Evolutionary conservation across 2,329 filamentous ascomycete species (phyloP).

Genomic region (Ramularia endophylla): DNA sequence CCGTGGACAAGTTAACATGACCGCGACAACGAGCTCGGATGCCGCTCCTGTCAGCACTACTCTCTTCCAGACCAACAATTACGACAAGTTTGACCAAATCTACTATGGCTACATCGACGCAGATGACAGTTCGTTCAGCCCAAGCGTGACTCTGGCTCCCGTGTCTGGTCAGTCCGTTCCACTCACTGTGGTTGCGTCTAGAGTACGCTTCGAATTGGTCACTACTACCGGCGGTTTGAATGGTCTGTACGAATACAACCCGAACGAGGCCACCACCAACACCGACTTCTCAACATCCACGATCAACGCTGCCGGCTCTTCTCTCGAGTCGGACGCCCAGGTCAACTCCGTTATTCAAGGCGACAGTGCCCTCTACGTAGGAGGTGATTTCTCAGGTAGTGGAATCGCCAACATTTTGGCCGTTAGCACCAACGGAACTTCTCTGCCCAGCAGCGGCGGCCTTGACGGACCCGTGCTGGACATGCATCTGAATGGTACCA

Average conservation of each 20-base stretch:
- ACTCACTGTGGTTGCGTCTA: slow-evolving; percentile 81
- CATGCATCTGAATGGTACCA: slow-evolving; percentile 60
- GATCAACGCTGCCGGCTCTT: slow-evolving; percentile 69
- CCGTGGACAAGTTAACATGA: slow-evolving; percentile 78
- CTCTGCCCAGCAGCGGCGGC: slow-evolving; percentile 60
- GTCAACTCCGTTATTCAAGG: slow-evolving; percentile 61
- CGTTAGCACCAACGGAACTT: slow-evolving; percentile 56
- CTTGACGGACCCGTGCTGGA: slow-evolving; percentile 72
- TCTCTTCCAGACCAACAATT: slow-evolving; percentile 87
- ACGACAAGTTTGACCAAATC: slow-evolving; percentile 92
- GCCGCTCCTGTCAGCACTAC: slow-evolving; percentile 51
- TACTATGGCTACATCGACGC: slow-evolving; percentile 82
- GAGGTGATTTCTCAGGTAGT: slow-evolving; percentile 72
- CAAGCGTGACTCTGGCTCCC: slow-evolving; percentile 72
- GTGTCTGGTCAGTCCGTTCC: slow-evolving; percentile 56
- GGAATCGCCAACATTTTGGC: slow-evolving; percentile 70
- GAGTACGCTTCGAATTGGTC: slow-evolving; percentile 69
- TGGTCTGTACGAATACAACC: slow-evolving; percentile 84
- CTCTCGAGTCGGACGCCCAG: slow-evolving; percentile 60
- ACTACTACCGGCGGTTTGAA: slow-evolving; percentile 77
- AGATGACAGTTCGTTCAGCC: slow-evolving; percentile 65
- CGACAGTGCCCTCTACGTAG: slow-evolving; percentile 65
- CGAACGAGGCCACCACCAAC: slow-evolving; percentile 52
- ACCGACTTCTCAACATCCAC: slow-evolving; percentile 64
- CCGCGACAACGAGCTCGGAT: slow-evolving; percentile 56